A percentile compares a stretch with the other conserved stretches of the same genome.
Conservation (phyloP, 495 filamentous ascomycete genomes). For the Penicillium verhagenii region DNA sequence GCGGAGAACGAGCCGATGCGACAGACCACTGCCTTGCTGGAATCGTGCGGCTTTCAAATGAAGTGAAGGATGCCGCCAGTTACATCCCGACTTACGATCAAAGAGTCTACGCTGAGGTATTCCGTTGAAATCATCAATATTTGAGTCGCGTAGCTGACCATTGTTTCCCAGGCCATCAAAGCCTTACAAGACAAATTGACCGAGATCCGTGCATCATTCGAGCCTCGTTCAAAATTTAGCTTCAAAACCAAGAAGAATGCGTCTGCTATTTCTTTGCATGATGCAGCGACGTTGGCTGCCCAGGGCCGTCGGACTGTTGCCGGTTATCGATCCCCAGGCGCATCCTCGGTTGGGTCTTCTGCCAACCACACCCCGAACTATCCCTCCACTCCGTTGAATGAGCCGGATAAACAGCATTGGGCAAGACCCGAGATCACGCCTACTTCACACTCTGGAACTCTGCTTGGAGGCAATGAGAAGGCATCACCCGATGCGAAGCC, state of each 20-base stretch:
- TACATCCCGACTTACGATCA: conserved; percentile 77
- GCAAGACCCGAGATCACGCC: conserved; percentile 37
- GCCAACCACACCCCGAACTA: conserved; percentile 52
- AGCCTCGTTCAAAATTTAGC: conserved; percentile 67
- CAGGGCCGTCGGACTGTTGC: conserved; percentile 44
- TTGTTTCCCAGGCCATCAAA: conserved; percentile 58
- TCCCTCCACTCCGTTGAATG: conserved; percentile 49
- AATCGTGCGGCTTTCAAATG: conserved; percentile 64
- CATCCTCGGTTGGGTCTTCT: conserved; percentile 51
- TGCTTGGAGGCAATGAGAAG: conserved; percentile 15
- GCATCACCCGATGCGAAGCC: conserved; percentile 18
- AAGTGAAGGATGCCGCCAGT: conserved; percentile 65
- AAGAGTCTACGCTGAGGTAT: conserved; percentile 67
- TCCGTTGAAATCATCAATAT: neutral
- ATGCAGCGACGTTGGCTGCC: conserved; percentile 52
- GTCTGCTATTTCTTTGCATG: conserved; percentile 55
- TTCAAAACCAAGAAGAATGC: conserved; percentile 67
- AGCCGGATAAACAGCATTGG: conserved; percentile 38
- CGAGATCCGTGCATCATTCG: conserved; percentile 53
- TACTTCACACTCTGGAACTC: conserved; percentile 32
- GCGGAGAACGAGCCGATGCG: conserved; percentile 60
- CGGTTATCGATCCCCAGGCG: conserved; percentile 41
- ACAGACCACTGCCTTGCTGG: conserved; percentile 65
- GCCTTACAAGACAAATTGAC: conserved; percentile 63
- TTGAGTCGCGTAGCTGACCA: neutral